phyloP scores from a whole-genome alignment of 345 rosid species.

The Trapa bicornis region DNA sequence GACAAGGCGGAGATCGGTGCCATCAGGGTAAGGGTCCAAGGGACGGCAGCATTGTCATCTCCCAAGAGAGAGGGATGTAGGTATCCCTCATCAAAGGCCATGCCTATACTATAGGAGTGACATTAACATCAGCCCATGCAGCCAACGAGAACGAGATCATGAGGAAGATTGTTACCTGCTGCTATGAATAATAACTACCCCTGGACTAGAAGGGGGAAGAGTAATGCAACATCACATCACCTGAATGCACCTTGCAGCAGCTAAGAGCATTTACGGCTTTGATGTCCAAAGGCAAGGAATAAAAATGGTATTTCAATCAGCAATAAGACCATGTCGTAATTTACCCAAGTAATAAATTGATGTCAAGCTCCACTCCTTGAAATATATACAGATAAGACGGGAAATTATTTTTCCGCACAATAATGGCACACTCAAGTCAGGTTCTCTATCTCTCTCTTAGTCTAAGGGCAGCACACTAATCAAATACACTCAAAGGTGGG shows the following conservation, averaged over 20 bases:
- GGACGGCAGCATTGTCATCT: slow-evolving; percentile 41
- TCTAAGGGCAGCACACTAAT: slow-evolving; percentile 7
- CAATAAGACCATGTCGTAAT: no score
- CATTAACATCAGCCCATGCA: slow-evolving; percentile 21
- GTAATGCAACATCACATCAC: not conserved
- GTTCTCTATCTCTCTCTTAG: not conserved
- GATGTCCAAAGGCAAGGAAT: no score
- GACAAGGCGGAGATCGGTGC: slow-evolving; percentile 68
- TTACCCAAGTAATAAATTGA: no score
- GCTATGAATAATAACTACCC: no score
- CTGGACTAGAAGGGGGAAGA: not conserved
- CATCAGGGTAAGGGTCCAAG: slow-evolving; percentile 48
- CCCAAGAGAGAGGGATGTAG: slow-evolving; percentile 76
- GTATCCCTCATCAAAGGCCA: slow-evolving; percentile 65
- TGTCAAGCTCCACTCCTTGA: no score
- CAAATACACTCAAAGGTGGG: slow-evolving; percentile 10
- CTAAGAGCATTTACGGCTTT: no score
- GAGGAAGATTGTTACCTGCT: not conserved
- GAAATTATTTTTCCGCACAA: not conserved
- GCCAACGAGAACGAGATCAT: not conserved
- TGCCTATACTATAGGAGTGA: slow-evolving; percentile 24
- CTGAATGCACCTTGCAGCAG: no score
- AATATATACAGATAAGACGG: no score
- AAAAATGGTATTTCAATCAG: no score
- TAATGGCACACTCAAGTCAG: slow-evolving; percentile 4